A percentile compares a stretch with the other conserved stretches of the same genome.
Conservation (phyloP, 257 asterid species). For the Nicotiana obtusifolia region DNA sequence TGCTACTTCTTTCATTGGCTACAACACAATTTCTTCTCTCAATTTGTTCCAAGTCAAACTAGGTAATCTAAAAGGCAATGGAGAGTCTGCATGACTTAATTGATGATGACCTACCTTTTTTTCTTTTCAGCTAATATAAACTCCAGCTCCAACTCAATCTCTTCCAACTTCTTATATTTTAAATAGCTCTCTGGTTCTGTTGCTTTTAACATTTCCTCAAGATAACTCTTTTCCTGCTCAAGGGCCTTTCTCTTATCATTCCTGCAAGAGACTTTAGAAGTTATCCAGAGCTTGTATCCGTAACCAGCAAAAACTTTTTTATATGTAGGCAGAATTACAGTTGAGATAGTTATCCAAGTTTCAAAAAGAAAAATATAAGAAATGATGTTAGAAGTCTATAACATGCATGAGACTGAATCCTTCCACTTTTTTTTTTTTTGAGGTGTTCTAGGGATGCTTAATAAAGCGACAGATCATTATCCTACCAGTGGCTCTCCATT, state of each 20-base stretch:
- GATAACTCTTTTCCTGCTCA: slow-evolving; percentile 40
- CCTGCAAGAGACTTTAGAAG: slow-evolving; percentile 40
- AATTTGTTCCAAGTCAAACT: not conserved
- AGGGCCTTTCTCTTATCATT: slow-evolving; percentile 29
- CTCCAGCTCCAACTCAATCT: slow-evolving; percentile 38
- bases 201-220: slow-evolving; percentile 33
- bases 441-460: not conserved
- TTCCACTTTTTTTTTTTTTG: not conserved
- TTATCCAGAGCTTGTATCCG: not conserved
- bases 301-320: not conserved
- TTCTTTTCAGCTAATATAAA: slow-evolving; percentile 35
- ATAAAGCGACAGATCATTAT: not conserved
- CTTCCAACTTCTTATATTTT: slow-evolving; percentile 37
- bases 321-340: not conserved
- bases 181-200: slow-evolving; percentile 39
- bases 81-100: not conserved
- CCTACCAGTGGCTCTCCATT: slow-evolving; percentile 52
- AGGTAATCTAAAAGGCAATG: not conserved
- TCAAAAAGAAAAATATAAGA: not conserved
- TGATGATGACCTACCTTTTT: slow-evolving; percentile 37
- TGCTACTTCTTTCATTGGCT: not conserved
- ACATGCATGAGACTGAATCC: not conserved
- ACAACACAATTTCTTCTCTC: not conserved
- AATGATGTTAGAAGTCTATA: not conserved
- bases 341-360: not conserved